Conservation (phyloP, 192 early-diverging fungal species). For the Entrophospora sp. region DNA sequence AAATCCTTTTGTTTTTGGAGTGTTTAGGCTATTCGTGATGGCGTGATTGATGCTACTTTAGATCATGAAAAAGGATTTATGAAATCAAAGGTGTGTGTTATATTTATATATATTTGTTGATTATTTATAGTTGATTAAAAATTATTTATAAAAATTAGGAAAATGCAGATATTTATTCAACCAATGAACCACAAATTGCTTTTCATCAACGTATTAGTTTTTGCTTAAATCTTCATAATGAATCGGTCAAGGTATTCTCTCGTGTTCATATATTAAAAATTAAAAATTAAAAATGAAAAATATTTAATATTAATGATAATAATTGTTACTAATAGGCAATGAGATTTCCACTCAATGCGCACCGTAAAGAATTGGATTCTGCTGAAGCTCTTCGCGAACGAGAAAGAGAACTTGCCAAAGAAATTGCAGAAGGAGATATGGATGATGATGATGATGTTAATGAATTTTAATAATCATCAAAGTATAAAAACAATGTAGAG, state of each 20-base stretch:
- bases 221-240: slow-evolving; percentile 94
- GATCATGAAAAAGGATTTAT: slow-evolving; percentile 91
- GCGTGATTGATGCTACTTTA: slow-evolving; percentile 94
- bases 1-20: too few species aligned
- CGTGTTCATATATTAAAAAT: too few species aligned
- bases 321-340: slow-evolving; percentile 56
- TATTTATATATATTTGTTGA: neutral
- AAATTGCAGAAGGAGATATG: slow-evolving; percentile 82
- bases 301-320: too few species aligned
- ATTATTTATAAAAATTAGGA: too few species aligned
- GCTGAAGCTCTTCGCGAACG: slow-evolving; percentile 76
- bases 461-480: too few species aligned
- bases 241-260: slow-evolving; percentile 71
- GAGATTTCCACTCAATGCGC: slow-evolving; percentile 84
- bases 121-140: neutral
- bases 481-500: too few species aligned
- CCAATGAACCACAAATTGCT: slow-evolving; percentile 89
- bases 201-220: slow-evolving; percentile 93
- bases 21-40: slow-evolving; percentile 77
- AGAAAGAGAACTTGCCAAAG: slow-evolving; percentile 83
- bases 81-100: slow-evolving; percentile 56
- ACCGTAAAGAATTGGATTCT: slow-evolving; percentile 75
- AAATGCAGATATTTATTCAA: slow-evolving; percentile 90
- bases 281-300: neutral
- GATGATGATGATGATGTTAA: slow-evolving; percentile 53